A percentile compares a stretch with the other conserved stretches of the same genome.
Conservation (phyloP, 2,329 filamentous ascomycete genomes). For the Rasamsonia emersonii region DNA sequence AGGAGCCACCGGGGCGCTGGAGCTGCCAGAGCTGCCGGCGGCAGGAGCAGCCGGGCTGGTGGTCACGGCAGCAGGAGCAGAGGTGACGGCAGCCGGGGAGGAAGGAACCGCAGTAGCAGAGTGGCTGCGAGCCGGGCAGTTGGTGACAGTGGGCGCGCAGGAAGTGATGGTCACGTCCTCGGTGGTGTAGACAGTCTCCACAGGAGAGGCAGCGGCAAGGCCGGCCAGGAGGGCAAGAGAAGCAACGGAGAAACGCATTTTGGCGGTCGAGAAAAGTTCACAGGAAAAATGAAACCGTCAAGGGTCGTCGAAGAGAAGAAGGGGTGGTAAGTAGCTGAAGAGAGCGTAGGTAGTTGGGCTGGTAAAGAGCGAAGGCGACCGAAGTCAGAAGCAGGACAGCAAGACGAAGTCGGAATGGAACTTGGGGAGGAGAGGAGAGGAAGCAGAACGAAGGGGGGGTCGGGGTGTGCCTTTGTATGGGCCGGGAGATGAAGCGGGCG, state of each 20-base stretch:
- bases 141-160: constrained; percentile 50
- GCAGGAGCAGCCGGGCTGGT: constrained; percentile 13
- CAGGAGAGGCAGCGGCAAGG: constrained; percentile 22
- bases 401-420: constrained; percentile 24
- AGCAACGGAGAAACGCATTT: constrained; percentile 37
- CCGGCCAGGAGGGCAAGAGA: constrained; percentile 33
- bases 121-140: constrained; percentile 42
- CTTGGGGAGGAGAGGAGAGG: constrained; percentile 20
- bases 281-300: constrained; percentile 20
- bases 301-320: constrained; percentile 19
- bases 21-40: constrained; percentile 10
- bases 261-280: constrained; percentile 20
- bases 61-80: constrained; percentile 16
- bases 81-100: constrained; percentile 8
- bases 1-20: constrained; percentile 5
- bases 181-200: constrained; percentile 48
- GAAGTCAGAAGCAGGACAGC: constrained; percentile 32
- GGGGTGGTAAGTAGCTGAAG: constrained; percentile 21
- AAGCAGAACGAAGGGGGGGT: constrained; percentile 15
- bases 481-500: no score
- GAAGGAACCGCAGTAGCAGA: constrained; percentile 4
- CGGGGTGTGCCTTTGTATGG: constrained; percentile 12
- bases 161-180: constrained; percentile 55
- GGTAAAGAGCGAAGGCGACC: constrained; percentile 36
- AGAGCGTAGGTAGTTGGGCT: constrained; percentile 25